Base-by-base conservation (phyloP, 2,329 filamentous ascomycete genomes). In the Epichloe elymi region DNA sequence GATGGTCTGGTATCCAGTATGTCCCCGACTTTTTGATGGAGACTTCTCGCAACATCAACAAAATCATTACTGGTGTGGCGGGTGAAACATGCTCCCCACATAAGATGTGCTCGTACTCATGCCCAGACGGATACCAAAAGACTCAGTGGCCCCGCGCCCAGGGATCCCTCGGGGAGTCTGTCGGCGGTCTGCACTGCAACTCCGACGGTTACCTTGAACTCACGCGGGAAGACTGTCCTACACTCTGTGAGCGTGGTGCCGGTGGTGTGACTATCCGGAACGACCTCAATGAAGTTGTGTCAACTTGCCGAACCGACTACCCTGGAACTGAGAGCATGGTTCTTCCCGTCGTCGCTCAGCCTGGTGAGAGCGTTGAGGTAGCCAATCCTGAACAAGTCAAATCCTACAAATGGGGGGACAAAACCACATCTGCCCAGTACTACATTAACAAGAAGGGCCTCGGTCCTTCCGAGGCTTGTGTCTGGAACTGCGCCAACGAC, bases 231-330 rank as follows among this genome's bases (percentile, higher is more conserved):
- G 67, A 65, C n/a, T 77, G 73, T 55, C 76, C 77, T 54, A 85
- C 75, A 46, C 82, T 98, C 36, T 98, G 93, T 70, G 80, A 85
- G 61, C 59, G 70, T 35, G 89, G 90, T 55, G 76, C 78, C 47
- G 80, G 82, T 40, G 79, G 83, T 57, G 79, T 96, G 58, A 74
- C 74, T 53, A 79, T 95, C 54, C 64, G 83, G 67, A 98, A 95
- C 76, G 80, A 83, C 51, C 75, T 96, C 36, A 63, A 68, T 47
- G 64, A 78, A 38, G 70, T 77, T 42, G 84, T 87, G 30, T 78
- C 85, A 43, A 78, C 95, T 59, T 98, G 93, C 80, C 88, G 88
- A 67, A 97, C 93, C 57, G 89, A 96, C 67, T 98, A 98, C 71
- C 93, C 93, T 55, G 91, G 89, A 63, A 89, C 82, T 53, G 93